Base-by-base conservation (phyloP, 1,139 yeast genomes). In the Scheffersomyces cryptocercus region DNA sequence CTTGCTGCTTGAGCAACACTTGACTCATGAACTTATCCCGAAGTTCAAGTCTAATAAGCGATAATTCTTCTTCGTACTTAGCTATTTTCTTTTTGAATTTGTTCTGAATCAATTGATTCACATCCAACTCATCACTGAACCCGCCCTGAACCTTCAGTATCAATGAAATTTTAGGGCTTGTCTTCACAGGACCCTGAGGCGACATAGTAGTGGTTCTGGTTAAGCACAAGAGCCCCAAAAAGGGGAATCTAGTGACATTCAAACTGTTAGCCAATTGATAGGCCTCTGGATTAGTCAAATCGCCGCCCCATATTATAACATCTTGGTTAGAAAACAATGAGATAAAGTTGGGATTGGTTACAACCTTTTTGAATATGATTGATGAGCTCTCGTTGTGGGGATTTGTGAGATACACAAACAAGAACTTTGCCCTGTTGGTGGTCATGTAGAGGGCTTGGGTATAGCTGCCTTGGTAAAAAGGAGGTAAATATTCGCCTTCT, bases 251-350 rank as follows among this genome's bases (percentile, higher is more conserved):
- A 15, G 91, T 79, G 36, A 85, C 87, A 47, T 81, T 79, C 47
- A 91, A 75, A 38, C 86, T 81, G 58, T 85, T 84, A 0, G 96
- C 88, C 12, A 89, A 82, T 56, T 89, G 96, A 57, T 82, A 85
- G 1, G 95, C 88, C 63, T 93, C 98, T 11, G 90, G 81, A 48
- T 84, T 82, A 12, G 81, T 77, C 28, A 87, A 80, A 59, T 88
- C 87, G 7, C 97, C 97, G 31, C 95, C 96, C 98, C 98, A 93
- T 4, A 89, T 68, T 3, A 89, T 56, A 3, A 84, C 62, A 7
- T 53, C 54, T 77, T 70, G 41, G 75, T 51, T 43, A 12, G 50
- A 45, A 38, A 88, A 65, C 39, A 85, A 67, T 8, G 68, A 66
- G 6, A 79, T 66, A 44, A 89, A 82, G 29, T 65, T 66, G 1